phyloP scores from a whole-genome alignment of 495 filamentous ascomycete species.

The Antarctomyces pellizariae region DNA sequence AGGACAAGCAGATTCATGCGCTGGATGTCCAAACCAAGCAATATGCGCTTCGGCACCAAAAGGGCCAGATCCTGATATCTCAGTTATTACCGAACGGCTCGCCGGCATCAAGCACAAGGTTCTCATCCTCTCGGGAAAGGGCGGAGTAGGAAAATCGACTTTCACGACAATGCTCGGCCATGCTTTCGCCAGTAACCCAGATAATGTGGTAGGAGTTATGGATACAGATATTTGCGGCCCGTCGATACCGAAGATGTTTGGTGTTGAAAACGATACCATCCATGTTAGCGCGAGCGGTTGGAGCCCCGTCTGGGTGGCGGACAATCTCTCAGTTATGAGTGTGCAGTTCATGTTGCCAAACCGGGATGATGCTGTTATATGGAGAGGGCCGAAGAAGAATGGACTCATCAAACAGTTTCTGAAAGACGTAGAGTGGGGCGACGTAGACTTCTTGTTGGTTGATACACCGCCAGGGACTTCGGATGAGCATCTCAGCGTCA shows the following conservation, averaged over 20 bases:
- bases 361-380: constrained; percentile 82
- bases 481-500: constrained; percentile 87
- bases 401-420: constrained; percentile 93
- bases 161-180: constrained; percentile 72
- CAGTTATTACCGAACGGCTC: constrained; percentile 63
- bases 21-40: constrained; percentile 79
- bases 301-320: constrained; percentile 82
- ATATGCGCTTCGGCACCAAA: constrained; percentile 91
- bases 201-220: constrained; percentile 68
- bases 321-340: constrained; percentile 84
- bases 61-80: constrained; percentile 85
- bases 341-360: constrained; percentile 95
- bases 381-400: constrained; percentile 95
- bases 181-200: constrained; percentile 58
- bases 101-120: constrained; percentile 72
- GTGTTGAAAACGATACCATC: constrained; percentile 77
- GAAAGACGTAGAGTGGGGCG: constrained; percentile 93
- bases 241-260: constrained; percentile 93
- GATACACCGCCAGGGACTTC: constrained; percentile 90
- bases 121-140: constrained; percentile 79
- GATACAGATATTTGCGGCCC: constrained; percentile 94
- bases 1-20: constrained; percentile 71
- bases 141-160: constrained; percentile 88
- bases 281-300: constrained; percentile 63
- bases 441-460: constrained; percentile 75